Evolutionary conservation across 306 rosid species (phyloP).

Genomic region (Cicer judaicum): DNA sequence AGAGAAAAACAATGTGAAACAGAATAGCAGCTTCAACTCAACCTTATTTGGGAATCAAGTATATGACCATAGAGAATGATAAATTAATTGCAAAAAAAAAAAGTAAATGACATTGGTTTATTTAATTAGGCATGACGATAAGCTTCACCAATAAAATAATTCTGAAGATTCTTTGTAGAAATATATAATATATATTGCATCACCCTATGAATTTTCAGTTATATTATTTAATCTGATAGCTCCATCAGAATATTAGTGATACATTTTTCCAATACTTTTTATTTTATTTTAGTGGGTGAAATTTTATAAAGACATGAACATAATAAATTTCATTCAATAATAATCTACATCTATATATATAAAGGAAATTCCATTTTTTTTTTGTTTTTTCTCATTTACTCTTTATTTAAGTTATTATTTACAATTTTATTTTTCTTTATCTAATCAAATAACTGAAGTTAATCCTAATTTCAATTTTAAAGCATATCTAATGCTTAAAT

Average conservation of each 20-base stretch:
- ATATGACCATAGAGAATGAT: conserved; percentile 49
- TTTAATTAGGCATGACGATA: conserved; percentile 41
- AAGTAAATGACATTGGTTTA: conserved; percentile 39
- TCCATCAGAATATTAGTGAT: conserved; percentile 16
- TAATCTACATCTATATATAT: neutral
- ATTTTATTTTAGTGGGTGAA: neutral
- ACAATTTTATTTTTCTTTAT: too few relatives aligned
- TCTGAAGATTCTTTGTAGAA: conserved; percentile 46
- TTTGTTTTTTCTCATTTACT: too few relatives aligned
- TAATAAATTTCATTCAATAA: neutral
- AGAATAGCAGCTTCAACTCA: conserved; percentile 50
- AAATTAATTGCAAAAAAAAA: conserved; percentile 30
- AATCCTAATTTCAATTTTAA: too few relatives aligned
- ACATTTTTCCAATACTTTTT: neutral
- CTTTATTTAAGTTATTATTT: too few relatives aligned
- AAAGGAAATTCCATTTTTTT: too few relatives aligned
- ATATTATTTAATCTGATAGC: conserved; percentile 38
- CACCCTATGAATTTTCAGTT: conserved; percentile 42
- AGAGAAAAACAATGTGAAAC: conserved; percentile 55
- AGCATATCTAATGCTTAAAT: too few relatives aligned
- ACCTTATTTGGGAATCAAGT: conserved; percentile 56
- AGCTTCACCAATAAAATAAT: conserved; percentile 44
- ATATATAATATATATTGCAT: conserved; percentile 21
- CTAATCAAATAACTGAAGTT: too few relatives aligned
- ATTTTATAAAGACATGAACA: neutral